Evolutionary conservation across 148 eudicot genomes (phyloP).

Genomic region (Vaccinium myrtillus): DNA sequence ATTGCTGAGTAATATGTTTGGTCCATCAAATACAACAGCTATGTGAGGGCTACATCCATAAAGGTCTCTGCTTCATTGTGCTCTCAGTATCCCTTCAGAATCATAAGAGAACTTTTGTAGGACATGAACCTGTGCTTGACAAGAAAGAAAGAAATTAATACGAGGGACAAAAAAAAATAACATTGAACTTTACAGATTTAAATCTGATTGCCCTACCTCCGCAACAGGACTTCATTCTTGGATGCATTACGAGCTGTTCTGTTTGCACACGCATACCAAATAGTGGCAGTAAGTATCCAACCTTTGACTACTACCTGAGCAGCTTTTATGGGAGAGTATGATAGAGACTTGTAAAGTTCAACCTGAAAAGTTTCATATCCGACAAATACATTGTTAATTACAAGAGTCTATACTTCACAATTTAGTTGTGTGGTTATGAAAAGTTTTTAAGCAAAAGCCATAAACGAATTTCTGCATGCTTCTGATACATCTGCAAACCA

Average conservation of each 20-base stretch:
- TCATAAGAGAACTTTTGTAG: not conserved
- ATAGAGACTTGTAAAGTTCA: not conserved
- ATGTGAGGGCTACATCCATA: not conserved
- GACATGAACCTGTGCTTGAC: not conserved
- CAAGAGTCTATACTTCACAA: not conserved
- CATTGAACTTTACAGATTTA: not conserved
- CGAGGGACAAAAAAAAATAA: not conserved
- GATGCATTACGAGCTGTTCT: constrained; percentile 4
- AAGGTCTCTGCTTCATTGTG: not conserved
- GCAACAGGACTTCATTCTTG: constrained; percentile 7
- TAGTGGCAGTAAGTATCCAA: not conserved
- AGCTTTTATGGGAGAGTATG: not conserved
- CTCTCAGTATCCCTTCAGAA: not conserved
- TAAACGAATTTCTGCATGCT: not conserved
- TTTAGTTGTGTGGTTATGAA: not conserved
- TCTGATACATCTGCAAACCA: not conserved
- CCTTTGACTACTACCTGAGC: not conserved
- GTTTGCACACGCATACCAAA: not conserved
- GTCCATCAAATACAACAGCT: not conserved
- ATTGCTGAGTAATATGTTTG: not conserved
- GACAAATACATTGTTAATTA: not conserved
- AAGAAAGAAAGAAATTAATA: not conserved
- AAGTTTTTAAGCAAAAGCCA: not conserved
- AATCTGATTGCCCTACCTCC: constrained; percentile 3
- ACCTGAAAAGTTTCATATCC: not conserved